Base-by-base conservation (phyloP, 2,329 filamentous ascomycete species). In the Aspergillus tanneri region DNA sequence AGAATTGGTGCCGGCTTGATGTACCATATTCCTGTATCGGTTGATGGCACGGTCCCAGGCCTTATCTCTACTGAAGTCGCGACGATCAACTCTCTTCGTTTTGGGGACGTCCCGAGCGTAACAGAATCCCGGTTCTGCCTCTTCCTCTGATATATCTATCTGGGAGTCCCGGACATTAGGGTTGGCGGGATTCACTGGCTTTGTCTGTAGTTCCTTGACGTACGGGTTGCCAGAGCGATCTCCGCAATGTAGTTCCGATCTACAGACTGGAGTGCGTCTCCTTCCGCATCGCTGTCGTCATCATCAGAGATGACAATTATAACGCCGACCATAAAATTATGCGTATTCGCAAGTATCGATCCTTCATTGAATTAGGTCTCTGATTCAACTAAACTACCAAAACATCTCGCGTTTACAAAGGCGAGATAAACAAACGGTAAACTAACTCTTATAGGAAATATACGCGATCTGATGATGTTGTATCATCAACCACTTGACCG, bases 281-380 rank as follows among this genome's bases (percentile, higher is more conserved):
- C 71, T 42, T 72, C 72, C 21, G 64, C 64, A 35, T 73, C 71
- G 43, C 70, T 71, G 35, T 81, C 78, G 44, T 83, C 79, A 56
- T 83, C 80, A 59, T 83, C 80, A 44, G 82, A 81, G 46, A 85
- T 78, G 44, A 84, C 77, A 56, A 85, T 83, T n/a, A n/a, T n/a
- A n/a, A n/a, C n/a, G n/a, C n/a, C n/a, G n/a, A n/a, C n/a, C n/a
- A n/a, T n/a, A n/a, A n/a, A n/a, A n/a, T n/a, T n/a, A n/a, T n/a
- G n/a, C n/a, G n/a, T n/a, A n/a, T n/a, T n/a, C n/a, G n/a, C n/a
- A n/a, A n/a, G n/a, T n/a, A n/a, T n/a, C n/a, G n/a, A n/a, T n/a
- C n/a, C n/a, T n/a, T n/a, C n/a, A n/a, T n/a, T n/a, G n/a, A n/a
- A n/a, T n/a, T n/a, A n/a, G n/a, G n/a, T n/a, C n/a, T n/a, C n/a